phyloP scores from a whole-genome alignment of 768 basidiomycete species.

The Boletus pseudopeckii region DNA sequence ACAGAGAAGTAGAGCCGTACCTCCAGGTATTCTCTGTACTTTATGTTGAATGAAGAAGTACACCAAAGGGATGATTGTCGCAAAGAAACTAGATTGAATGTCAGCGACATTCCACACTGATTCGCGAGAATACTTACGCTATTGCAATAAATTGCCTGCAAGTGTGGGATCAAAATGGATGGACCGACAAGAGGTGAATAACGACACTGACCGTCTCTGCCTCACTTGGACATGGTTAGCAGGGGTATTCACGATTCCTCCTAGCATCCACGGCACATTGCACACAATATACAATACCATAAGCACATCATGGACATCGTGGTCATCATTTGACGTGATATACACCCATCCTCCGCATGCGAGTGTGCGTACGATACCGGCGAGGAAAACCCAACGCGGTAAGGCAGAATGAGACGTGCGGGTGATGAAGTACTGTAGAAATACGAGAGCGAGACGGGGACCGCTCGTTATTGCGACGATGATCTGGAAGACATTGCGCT shows the following conservation, averaged over 20 bases:
- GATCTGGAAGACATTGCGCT: slow-evolving; percentile 81
- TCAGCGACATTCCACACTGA: neutral
- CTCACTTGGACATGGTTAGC: slow-evolving; percentile 36
- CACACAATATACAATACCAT: slow-evolving; percentile 86
- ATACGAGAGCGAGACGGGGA: slow-evolving; percentile 69
- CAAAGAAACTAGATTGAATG: slow-evolving; percentile 57
- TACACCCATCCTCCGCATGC: slow-evolving; percentile 92
- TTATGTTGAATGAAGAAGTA: slow-evolving; percentile 89
- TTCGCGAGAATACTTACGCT: slow-evolving; percentile 32
- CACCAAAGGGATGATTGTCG: slow-evolving; percentile 64
- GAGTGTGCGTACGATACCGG: slow-evolving; percentile 70
- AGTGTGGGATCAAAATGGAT: neutral
- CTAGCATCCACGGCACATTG: slow-evolving; percentile 88
- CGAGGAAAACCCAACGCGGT: slow-evolving; percentile 51
- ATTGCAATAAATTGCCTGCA: slow-evolving; percentile 51
- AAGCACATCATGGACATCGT: slow-evolving; percentile 78
- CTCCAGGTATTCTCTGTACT: slow-evolving; percentile 72
- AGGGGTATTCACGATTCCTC: slow-evolving; percentile 59
- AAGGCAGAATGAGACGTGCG: slow-evolving; percentile 40
- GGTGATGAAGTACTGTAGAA: slow-evolving; percentile 60
- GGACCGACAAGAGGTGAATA: neutral
- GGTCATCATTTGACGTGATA: slow-evolving; percentile 81
- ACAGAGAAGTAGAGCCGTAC: slow-evolving; percentile 36
- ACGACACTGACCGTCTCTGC: slow-evolving; percentile 46
- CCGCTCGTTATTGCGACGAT: slow-evolving; percentile 84